Evolutionary conservation across 805 yeast species (phyloP), one percentile per base, ranked within the genome.

Genomic region (Teunomyces cretensis): DNA sequence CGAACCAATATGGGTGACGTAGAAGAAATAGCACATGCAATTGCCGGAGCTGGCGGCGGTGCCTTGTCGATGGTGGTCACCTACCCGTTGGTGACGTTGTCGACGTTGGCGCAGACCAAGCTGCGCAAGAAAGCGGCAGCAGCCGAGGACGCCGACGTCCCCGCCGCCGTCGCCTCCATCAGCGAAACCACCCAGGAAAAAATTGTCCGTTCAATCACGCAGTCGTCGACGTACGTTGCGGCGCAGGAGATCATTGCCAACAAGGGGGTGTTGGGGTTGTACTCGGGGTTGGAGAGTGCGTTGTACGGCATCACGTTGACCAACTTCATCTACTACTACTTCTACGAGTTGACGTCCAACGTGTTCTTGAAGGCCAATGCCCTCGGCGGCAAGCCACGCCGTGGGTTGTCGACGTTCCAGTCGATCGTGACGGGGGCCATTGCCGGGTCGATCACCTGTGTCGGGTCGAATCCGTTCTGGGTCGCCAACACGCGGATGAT

Each of bases 1-100:
- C n/a, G n/a, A n/a, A n/a, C n/a, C n/a, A 30, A 9, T 24, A 16
- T 66, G 74, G 53, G 70, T 22, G 65, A 65, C 26, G 58, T 65
- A 26, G 76, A 74, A 47, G 78, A 79, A 51, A 57, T 87, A 30
- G 89, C 94, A 11, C 97, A 91, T 60, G 97, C 97, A n/a, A 65
- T 91, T 9, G 86, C 96, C 5, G 98, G 97, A 9, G 96, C 96
- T 30, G 84, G 91, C 6, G 96, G 96, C 22, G 97, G 97, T 11
- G 90, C 92, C 16, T 75, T 88, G 24, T 80, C 96, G 2, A 86
- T 89, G 84, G 78, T 84, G 0, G 82, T 89, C 32, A 91, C 97
- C 0, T 91, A 91, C 61, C 98, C 98, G 1, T 71, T 91, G 55
- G 89, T 88, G 48, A 86, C 96, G 1, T 68, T 90, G 45, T 85